Evolutionary conservation across 805 yeast genomes (phyloP).

Genomic region (Nakazawaea ishiwadae): DNA sequence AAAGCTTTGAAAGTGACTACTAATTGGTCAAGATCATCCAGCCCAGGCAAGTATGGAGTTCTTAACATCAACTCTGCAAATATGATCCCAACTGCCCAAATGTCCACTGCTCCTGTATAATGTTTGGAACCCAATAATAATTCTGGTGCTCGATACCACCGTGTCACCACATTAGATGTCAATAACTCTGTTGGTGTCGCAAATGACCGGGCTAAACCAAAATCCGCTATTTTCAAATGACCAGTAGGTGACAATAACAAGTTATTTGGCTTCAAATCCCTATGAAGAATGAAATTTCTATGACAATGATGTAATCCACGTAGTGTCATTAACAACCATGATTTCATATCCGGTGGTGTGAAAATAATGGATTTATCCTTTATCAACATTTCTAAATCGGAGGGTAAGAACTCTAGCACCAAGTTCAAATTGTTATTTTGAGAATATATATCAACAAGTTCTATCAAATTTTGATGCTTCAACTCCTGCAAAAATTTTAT

Average conservation of each 20-base stretch:
- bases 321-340: conserved; percentile 92
- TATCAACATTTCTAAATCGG: conserved; percentile 86
- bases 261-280: conserved; percentile 93
- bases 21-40: conserved; percentile 82
- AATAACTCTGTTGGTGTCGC: conserved; percentile 73
- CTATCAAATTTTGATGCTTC: conserved; percentile 76
- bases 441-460: conserved; percentile 82
- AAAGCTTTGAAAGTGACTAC: conserved; percentile 92
- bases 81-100: conserved; percentile 96
- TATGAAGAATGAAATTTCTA: conserved; percentile 81
- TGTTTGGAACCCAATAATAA: conserved; percentile 82
- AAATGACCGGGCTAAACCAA: conserved; percentile 86
- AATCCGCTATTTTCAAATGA: conserved; percentile 90
- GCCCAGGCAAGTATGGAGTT: conserved; percentile 92
- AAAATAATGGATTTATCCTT: conserved; percentile 75
- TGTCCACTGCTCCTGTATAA: conserved; percentile 84
- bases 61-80: conserved; percentile 96
- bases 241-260: conserved; percentile 84
- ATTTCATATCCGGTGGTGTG: conserved; percentile 80
- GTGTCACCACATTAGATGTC: conserved; percentile 92
- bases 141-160: conserved; percentile 99
- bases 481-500: conserved; percentile 84
- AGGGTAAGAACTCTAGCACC: conserved; percentile 89
- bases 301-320: conserved; percentile 96
- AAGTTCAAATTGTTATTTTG: conserved; percentile 63